Evolutionary conservation across 2,329 filamentous ascomycete species (phyloP), one percentile per base, ranked within the genome.

Genomic region (Fusarium nanum): DNA sequence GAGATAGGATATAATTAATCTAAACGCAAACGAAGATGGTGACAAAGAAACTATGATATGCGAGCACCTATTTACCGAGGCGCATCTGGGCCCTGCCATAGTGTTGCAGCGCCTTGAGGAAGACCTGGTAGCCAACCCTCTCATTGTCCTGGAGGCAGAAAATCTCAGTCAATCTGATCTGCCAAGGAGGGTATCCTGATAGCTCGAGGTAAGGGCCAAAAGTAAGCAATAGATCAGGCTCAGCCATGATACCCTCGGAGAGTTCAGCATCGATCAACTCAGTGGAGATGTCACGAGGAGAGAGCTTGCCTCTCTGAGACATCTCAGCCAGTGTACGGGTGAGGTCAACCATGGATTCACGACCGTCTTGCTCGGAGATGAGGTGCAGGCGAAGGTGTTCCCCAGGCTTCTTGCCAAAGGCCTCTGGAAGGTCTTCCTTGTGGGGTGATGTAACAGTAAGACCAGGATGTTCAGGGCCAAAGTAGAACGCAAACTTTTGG

Each of bases 131-230:
- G 46, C 94, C 94, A 20, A 99, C 94, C 3, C 90, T 90, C 68
- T 92, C 87, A 78, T 93, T 93, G 77, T 94, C 92, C 60, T 87
- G 86, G 14, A 92, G 83, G 75, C 90, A 88, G 79, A 94, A 98
- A 61, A 99, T 98, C 84, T 99, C 96, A 0, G 94, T 98, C 77
- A 99, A 83, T 45, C 96, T 88, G 67, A 98, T 88, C 81, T 98
- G 96, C 96, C 96, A 99, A 2, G 96, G 96, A 12, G 96, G 96
- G 78, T 98, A 99, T 12, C 96, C 94, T 56, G 93, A 91, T 46
- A 99, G 82, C 78, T 94, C 91, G 56, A 98, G 89, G 52, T 90
- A 89, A 6, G 94, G 93, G 2, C 92, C 90, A 78, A 99, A 99
- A 11, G 97, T 83, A 57, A 99, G 88, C 62, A 99, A 83, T 16